Evolutionary conservation across 225 moss, liverwort and hornwort species (phyloP), one percentile per base, ranked within the genome.

Genomic region (Asterella californica): DNA sequence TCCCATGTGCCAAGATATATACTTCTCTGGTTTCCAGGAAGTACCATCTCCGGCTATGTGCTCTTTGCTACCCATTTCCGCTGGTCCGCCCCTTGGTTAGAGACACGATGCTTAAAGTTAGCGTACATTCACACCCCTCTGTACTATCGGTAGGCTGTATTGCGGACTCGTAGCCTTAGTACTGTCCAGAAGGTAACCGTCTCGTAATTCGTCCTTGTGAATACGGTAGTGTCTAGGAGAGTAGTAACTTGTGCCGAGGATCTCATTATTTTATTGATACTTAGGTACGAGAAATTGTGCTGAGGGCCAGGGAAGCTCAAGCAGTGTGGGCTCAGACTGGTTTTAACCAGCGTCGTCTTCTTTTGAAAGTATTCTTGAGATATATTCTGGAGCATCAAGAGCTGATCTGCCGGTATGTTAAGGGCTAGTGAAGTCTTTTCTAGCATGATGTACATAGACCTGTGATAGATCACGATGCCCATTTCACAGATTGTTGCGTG

Each of bases 381-480:
- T 89, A 89, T 59, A 87, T 87, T 45, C 78, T 89, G 2, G 87
- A 83, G 70, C 87, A 89, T 64, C 89, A 89, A 79, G 83, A 87
- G 75, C 89, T 89, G 24, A 89, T 89, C 37, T 89, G 89, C 87
- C 85, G 83, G 88, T 88, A 88, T 24, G 85, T 80, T 59, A 48
- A 19, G 5, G 64, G 32, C 32, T 65, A 65, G 32, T 60, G 10
- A 65, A 63, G 32, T 30, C 32, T 65, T 32, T n/a, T 10, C 32
- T 65, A 10, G 15, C 64, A 65, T 65, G 30, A 65, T 30, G 1
- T 65, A 29, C 15, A 65, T 5, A 32, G 34, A 15, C 6, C 15
- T 33, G 34, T 66, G 15, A 37, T 36, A 37, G 36, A 32, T 17
- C 67, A n/a, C 29, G 1, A 62, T 33, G 2, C 1, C 18, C 10